Evolutionary conservation across 257 asterid species (phyloP).

Genomic region (Ocimum tenuiflorum): DNA sequence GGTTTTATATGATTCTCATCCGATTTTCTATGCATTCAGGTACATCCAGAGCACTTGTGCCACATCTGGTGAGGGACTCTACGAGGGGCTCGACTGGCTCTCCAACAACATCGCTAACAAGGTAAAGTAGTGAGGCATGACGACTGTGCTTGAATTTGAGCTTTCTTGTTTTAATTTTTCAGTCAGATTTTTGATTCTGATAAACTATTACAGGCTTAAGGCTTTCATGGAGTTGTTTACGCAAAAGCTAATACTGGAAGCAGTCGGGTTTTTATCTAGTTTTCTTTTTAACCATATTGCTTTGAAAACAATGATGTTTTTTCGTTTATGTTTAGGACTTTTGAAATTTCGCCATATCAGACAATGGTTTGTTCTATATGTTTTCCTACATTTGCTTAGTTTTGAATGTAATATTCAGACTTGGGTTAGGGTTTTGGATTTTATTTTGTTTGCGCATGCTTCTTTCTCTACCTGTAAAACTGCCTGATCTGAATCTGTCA

Average conservation of each 20-base stretch:
- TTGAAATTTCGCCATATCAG: conserved; percentile 24
- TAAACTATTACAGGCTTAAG: conserved; percentile 25
- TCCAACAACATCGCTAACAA: conserved; percentile 60
- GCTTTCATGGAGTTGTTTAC: conserved; percentile 20
- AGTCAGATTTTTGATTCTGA: conserved; percentile 1
- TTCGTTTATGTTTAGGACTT: conserved; percentile 27
- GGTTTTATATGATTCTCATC: not conserved
- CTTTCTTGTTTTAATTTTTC: not conserved
- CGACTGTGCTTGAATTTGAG: not conserved
- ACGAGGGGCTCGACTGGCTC: conserved; percentile 60
- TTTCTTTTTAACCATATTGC: conserved; percentile 19
- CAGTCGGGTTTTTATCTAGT: conserved; percentile 24
- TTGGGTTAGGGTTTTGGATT: conserved; percentile 18
- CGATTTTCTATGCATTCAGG: conserved; percentile 24
- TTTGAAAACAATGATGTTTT: not conserved
- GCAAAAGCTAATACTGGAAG: conserved; percentile 23
- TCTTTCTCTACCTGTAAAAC: not conserved
- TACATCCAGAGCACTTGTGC: conserved; percentile 64
- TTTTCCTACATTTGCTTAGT: conserved; percentile 24
- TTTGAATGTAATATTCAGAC: conserved; percentile 23
- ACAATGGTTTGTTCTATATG: conserved; percentile 25
- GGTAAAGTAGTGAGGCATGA: conserved; percentile 30
- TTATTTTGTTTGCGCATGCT: not conserved
- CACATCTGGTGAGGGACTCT: conserved; percentile 56
- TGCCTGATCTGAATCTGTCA: not conserved